phyloP scores from a whole-genome alignment of 1,139 yeast genomes.

The Kazachstania sp. region DNA sequence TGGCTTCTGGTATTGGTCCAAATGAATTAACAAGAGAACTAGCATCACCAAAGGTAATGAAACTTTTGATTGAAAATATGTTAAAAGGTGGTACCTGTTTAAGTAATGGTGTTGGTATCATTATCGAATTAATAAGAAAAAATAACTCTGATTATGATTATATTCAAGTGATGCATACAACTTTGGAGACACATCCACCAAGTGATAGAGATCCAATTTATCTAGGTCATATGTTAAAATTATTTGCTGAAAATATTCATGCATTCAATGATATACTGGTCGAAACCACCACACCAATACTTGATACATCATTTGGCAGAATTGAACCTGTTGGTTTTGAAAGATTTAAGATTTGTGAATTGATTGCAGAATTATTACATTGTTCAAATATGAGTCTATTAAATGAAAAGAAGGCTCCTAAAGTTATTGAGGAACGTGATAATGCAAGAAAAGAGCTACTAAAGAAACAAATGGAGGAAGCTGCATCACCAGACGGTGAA shows the following conservation, averaged over 20 bases:
- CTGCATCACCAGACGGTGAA: slow-evolving; percentile 1
- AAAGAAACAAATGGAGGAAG: slow-evolving; percentile 5
- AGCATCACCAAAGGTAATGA: slow-evolving; percentile 64
- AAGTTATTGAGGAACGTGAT: slow-evolving; percentile 70
- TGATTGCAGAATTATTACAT: slow-evolving; percentile 88
- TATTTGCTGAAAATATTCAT: slow-evolving; percentile 70
- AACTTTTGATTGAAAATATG: slow-evolving; percentile 70
- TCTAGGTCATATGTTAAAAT: slow-evolving; percentile 74
- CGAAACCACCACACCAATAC: slow-evolving; percentile 31
- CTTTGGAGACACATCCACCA: slow-evolving; percentile 90
- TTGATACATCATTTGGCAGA: slow-evolving; percentile 64
- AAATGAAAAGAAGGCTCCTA: slow-evolving; percentile 76
- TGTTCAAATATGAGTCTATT: slow-evolving; percentile 93
- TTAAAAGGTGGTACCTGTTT: slow-evolving; percentile 83
- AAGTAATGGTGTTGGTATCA: slow-evolving; percentile 92
- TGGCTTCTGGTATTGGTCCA: slow-evolving; percentile 86
- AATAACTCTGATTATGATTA: slow-evolving; percentile 93
- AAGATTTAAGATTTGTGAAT: slow-evolving; percentile 89
- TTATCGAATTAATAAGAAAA: slow-evolving; percentile 89
- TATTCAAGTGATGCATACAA: slow-evolving; percentile 77
- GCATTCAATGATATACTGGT: slow-evolving; percentile 54
- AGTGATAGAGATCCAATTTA: slow-evolving; percentile 91
- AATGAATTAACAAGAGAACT: slow-evolving; percentile 88
- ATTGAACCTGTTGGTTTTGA: slow-evolving; percentile 94
- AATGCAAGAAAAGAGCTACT: slow-evolving; percentile 39